These are phyloP conservation scores for Penicillium samsonianum DNA, from an alignment of 495 filamentous ascomycete genomes.

Conservation along the genomic window DNA sequence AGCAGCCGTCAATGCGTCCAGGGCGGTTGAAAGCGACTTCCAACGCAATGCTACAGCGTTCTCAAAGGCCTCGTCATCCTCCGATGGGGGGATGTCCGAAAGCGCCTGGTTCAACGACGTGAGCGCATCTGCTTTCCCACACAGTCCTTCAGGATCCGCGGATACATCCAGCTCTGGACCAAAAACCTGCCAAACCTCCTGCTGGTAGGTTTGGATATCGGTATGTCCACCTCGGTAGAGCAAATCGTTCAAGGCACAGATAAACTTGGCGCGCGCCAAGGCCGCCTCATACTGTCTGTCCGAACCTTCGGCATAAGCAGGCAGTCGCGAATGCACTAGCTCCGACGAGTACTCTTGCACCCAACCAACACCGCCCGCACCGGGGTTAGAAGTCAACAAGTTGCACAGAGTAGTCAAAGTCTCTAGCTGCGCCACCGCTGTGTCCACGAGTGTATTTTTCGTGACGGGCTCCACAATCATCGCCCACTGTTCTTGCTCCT, in stretches of 20 bases:
- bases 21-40: conserved; percentile 49
- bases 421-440: conserved; percentile 60
- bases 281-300: conserved; percentile 51
- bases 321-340: conserved; percentile 48
- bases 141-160: conserved; percentile 51
- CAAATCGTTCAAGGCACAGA: conserved; percentile 54
- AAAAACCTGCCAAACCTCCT: conserved; percentile 49
- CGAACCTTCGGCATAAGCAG: conserved; percentile 46
- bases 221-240: conserved; percentile 52
- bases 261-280: conserved; percentile 56
- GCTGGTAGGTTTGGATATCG: conserved; percentile 52
- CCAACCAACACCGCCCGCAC: conserved; percentile 48
- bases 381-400: conserved; percentile 44
- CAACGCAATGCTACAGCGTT: conserved; percentile 44
- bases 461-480: conserved; percentile 63
- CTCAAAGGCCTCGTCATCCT: conserved; percentile 29
- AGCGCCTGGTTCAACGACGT: conserved; percentile 52
- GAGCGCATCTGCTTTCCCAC: conserved; percentile 60
- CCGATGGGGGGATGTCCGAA: conserved; percentile 35
- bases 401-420: conserved; percentile 59
- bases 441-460: conserved; percentile 63
- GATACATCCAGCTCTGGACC: conserved; percentile 41
- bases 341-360: conserved; percentile 56
- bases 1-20: conserved; percentile 53
- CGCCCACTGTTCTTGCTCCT: conserved; percentile 59